Evolutionary conservation across 2,329 filamentous ascomycete genomes (phyloP).

Genomic region (Alternaria angustiovoidea): DNA sequence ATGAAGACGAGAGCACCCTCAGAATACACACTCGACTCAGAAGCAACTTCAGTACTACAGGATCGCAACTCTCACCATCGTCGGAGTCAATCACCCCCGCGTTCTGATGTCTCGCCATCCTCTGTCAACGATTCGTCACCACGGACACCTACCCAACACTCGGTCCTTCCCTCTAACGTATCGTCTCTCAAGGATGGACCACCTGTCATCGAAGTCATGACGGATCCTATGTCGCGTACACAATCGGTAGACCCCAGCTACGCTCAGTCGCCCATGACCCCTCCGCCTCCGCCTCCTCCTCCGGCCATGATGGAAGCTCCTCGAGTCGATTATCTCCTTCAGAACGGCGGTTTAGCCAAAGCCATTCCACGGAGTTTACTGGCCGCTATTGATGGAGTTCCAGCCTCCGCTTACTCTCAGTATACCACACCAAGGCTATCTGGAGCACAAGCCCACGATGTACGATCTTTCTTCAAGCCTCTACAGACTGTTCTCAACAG

Average conservation of each 20-base stretch:
- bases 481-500: conserved; percentile 85
- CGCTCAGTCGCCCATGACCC: conserved; percentile 61
- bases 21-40: conserved; percentile 55
- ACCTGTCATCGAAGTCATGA: conserved; percentile 55
- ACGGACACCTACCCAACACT: conserved; percentile 54
- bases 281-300: conserved; percentile 75
- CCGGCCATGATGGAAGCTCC: conserved; percentile 74
- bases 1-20: conserved; percentile 49
- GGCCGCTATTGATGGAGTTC: conserved; percentile 66
- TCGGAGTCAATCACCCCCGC: conserved; percentile 38
- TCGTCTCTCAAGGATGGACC: conserved; percentile 47
- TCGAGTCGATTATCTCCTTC: conserved; percentile 88
- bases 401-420: conserved; percentile 66
- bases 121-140: conserved; percentile 56
- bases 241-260: conserved; percentile 49
- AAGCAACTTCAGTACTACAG: conserved; percentile 57
- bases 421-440: conserved; percentile 61
- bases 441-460: conserved; percentile 60
- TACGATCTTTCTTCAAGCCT: conserved; percentile 79
- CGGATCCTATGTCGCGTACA: conserved; percentile 48
- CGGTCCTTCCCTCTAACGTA: conserved; percentile 45
- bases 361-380: conserved; percentile 78
- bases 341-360: conserved; percentile 81
- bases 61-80: conserved; percentile 42
- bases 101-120: conserved; percentile 51